These are phyloP conservation scores for Pseudisothecium myosuroides DNA, from an alignment of 225 moss, liverwort and hornwort species.

Conservation along the genomic window DNA sequence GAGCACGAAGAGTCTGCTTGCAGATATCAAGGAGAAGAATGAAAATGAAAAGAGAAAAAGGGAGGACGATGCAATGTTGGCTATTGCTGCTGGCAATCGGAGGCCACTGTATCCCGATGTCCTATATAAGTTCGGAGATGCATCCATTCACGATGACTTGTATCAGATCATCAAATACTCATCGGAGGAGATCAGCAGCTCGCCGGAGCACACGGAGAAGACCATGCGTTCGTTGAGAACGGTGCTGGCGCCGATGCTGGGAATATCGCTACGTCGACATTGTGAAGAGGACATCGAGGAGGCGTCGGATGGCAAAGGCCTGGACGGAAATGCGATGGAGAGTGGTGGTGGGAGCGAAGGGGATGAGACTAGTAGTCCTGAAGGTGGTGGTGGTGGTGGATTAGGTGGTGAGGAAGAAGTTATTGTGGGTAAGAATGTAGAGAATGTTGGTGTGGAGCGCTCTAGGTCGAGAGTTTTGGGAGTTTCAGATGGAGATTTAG, in stretches of 20 bases:
- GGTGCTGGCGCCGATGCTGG: conserved; percentile 64
- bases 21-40: conserved; percentile 76
- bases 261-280: conserved; percentile 32
- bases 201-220: conserved; percentile 58
- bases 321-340: not conserved
- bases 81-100: conserved; percentile 55
- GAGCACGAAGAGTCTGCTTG: conserved; percentile 70
- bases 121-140: conserved; percentile 41
- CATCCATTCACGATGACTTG: conserved; percentile 69
- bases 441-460: not conserved
- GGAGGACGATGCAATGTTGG: conserved; percentile 62
- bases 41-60: conserved; percentile 67
- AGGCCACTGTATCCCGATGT: conserved; percentile 51
- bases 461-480: not conserved
- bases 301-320: not conserved
- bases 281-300: conserved; percentile 25
- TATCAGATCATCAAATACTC: conserved; percentile 82
- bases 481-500: not conserved
- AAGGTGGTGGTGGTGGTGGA: not conserved
- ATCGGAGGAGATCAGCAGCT: conserved; percentile 65
- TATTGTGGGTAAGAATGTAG: not conserved
- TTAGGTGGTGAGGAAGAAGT: not conserved
- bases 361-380: conserved; percentile 21
- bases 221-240: conserved; percentile 48
- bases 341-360: conserved; percentile 24